Base-by-base conservation (phyloP, 2,329 filamentous ascomycete genomes). In the Periconia macrospinosa region DNA sequence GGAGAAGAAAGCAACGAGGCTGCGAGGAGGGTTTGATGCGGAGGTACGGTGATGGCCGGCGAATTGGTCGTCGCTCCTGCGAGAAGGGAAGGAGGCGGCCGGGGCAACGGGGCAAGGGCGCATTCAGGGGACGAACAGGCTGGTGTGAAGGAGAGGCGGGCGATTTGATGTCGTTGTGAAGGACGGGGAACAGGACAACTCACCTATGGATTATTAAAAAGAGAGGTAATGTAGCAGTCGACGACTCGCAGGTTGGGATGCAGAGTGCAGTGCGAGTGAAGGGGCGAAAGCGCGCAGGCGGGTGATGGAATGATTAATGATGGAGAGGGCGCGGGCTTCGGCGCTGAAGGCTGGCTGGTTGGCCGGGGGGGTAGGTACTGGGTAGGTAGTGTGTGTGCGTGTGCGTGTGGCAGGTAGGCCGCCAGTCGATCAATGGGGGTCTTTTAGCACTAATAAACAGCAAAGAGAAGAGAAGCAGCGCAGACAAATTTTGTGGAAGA, bases 131-230 rank as follows among this genome's bases (percentile, higher is more conserved):
- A 30, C n/a, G n/a, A n/a, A n/a, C 33, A 23, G 43, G 47, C 30
- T 41, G 35, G 49, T 52, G 43, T 52, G 20, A 17, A 45, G 23
- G 6, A n/a, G 33, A n/a, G 15, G 15, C n/a, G n/a, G n/a, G n/a
- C n/a, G n/a, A n/a, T n/a, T n/a, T n/a, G n/a, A n/a, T 37, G 33
- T 3, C 33, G 33, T 3, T 3, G 33, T 37, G 33, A 37, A n/a
- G 33, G 33, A 10, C 11, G 15, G 5, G 11, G 33, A 33, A 33
- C 13, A 13, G 41, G 33, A 46, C 41, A 30, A 51, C 56, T 52
- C 42, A 66, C 69, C 67, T 65, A 73, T 69, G 63, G 62, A 62
- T 57, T 62, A 58, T 62, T 65, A 65, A 61, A 65, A 56, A 49
- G 41, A 44, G 49, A 11, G 49, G 37, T 50, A 30, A 50, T 37